Conservation (phyloP, 805 yeast genomes). For the Starmerella stellata region DNA sequence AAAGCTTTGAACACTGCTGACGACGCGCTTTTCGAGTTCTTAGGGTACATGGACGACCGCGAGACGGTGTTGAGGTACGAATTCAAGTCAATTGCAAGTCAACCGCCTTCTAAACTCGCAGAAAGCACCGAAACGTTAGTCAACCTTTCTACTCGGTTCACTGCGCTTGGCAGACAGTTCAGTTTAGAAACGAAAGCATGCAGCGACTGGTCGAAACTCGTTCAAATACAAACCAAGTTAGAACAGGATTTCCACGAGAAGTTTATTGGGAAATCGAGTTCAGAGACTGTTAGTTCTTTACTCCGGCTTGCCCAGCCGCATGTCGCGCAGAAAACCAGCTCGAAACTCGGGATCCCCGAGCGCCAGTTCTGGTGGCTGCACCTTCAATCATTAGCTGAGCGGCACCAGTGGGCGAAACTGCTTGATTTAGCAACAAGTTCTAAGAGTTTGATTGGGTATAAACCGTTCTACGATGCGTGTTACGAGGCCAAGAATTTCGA, state of each 20-base stretch:
- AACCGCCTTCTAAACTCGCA: constrained; percentile 2
- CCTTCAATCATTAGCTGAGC: constrained; percentile 30
- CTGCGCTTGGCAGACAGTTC: constrained; percentile 19
- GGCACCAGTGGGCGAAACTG: constrained; percentile 38
- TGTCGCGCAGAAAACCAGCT: constrained; percentile 32
- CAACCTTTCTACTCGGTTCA: constrained; percentile 22
- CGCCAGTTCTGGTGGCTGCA: constrained; percentile 38
- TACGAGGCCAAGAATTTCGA: constrained; percentile 36
- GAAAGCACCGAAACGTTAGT: constrained; percentile 15
- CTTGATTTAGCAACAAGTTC: constrained; percentile 33
- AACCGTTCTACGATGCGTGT: constrained; percentile 41
- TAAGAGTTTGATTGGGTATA: constrained; percentile 57
- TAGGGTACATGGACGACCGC: constrained; percentile 44
- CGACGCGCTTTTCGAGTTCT: constrained; percentile 34
- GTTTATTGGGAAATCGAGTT: constrained; percentile 29
- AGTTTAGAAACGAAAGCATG: constrained; percentile 26
- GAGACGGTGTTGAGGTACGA: constrained; percentile 8
- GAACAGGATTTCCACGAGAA: constrained; percentile 27
- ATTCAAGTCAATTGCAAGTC: constrained; percentile 9
- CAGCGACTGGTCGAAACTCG: constrained; percentile 30
- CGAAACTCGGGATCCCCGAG: constrained; percentile 40
- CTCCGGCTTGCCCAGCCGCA: constrained; percentile 33
- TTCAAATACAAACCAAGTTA: constrained; percentile 30
- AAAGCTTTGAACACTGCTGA: constrained; percentile 16
- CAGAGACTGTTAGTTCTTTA: constrained; percentile 33